Evolutionary conservation across 352 stramenopile genomes (phyloP), one percentile per base, ranked within the genome.

Genomic region (Phytopythium mirpurense): DNA sequence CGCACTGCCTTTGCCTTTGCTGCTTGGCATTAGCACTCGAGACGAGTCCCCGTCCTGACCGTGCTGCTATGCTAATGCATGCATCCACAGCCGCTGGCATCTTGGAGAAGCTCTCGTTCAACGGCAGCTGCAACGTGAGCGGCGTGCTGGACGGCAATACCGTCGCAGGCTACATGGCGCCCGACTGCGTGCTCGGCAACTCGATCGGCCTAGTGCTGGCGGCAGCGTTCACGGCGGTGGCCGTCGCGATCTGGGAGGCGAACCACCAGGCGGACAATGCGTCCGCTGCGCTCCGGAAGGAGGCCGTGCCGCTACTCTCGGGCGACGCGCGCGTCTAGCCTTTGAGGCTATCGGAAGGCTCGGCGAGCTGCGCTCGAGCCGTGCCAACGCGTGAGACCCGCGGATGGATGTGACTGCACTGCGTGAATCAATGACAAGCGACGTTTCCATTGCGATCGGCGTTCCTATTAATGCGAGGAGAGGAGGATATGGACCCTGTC

Each of bases 41-140:
- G n/a, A n/a, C n/a, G n/a, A n/a, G 36, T 26, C 5, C 43, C 5
- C 21, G 31, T 6, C 18, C 9, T 51, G 41, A 29, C 9, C 58
- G 23, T 15, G 29, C 14, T 12, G 10, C 0, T 44, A 8, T 36
- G 32, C n/a, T n/a, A n/a, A n/a, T n/a, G 29, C 29, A 9, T 32
- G 29, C 29, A 5, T 32, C 29, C 8, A 4, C 48, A 68, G 83
- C 80, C 9, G 64, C 68, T 0, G 83, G 85, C 2, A 74, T 94
- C 14, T 38, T 93, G 18, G 78, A 95, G 64, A 93, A 94, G 57
- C 74, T 95, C 38, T 74, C 72, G 48, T 95, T 95, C 60, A 90
- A 93, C 44, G 73, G 57, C 10, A 92, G 80, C 51, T 95, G 85
- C 71, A 94, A 95, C 57, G 63, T 94, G 27, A 77, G 57, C 34